phyloP scores from a whole-genome alignment of 2,329 filamentous ascomycete genomes.

The Xylaria multiplex region DNA sequence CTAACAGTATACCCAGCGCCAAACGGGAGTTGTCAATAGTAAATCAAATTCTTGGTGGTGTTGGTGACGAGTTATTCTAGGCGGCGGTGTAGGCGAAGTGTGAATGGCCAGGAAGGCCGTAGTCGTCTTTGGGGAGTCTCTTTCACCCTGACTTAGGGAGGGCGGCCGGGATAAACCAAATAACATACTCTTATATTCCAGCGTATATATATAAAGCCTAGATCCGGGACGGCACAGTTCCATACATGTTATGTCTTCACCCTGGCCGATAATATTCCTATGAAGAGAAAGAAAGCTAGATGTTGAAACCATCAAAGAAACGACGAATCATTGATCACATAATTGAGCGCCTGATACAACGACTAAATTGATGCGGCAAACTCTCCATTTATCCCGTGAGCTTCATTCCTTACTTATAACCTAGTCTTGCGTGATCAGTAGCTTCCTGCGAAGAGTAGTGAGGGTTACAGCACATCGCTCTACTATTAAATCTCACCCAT shows the following conservation, averaged over 20 bases:
- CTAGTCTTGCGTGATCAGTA: background rate
- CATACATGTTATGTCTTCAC: background rate
- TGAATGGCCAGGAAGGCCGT: background rate
- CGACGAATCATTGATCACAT: background rate
- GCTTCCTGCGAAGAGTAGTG: background rate
- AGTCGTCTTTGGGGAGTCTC: background rate
- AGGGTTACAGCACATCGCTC: background rate
- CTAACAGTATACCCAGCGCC: too few species aligned
- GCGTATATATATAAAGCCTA: background rate
- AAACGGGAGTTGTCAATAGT: background rate
- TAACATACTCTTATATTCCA: background rate
- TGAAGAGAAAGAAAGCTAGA: background rate
- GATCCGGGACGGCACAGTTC: background rate
- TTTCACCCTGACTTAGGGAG: background rate
- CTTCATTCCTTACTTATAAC: too few species aligned
- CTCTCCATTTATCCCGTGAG: background rate
- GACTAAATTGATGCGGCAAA: background rate
- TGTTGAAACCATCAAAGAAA: background rate
- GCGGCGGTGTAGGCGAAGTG: background rate
- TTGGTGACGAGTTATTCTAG: background rate
- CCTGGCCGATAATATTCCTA: background rate
- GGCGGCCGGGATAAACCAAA: background rate
- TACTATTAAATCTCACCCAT: background rate
- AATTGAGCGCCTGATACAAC: background rate
- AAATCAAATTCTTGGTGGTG: background rate